Percentiles rank a stretch among this genome's conserved stretches.
Evolutionary conservation across 352 stramenopile species (phyloP).

Genomic region (Globisporangium abappressorium): DNA sequence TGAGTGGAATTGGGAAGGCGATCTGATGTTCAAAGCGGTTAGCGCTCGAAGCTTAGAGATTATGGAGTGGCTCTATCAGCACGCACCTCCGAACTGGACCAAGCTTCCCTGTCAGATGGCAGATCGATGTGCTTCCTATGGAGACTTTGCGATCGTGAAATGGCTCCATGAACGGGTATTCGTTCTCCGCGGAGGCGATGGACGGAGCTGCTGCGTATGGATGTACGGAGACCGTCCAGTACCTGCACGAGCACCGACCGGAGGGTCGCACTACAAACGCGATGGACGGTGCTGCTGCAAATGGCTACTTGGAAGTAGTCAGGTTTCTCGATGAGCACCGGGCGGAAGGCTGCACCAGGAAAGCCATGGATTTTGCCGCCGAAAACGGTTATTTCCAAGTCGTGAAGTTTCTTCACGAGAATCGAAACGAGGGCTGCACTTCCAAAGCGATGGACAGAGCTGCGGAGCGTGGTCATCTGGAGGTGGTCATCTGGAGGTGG

Average conservation of each 20-base stretch:
- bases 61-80: no score
- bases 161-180: not conserved
- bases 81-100: not conserved
- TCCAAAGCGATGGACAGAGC: no score
- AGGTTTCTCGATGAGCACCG: not conserved
- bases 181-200: not conserved
- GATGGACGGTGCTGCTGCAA: no score
- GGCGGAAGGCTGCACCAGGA: not conserved
- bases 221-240: not conserved
- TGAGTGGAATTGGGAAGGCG: no score
- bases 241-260: not conserved
- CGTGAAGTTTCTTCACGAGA: not conserved
- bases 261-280: no score
- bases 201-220: not conserved
- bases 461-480: no score
- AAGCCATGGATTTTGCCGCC: not conserved
- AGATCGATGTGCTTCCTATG: not conserved
- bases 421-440: no score
- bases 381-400: no score
- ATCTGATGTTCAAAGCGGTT: no score
- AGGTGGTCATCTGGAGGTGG: no score
- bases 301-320: no score
- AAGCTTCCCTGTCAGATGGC: not conserved
- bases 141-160: not conserved
- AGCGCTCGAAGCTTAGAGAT: no score